Conservation (phyloP, 176 grass and related monocot species). For the Olyra latifolia region DNA sequence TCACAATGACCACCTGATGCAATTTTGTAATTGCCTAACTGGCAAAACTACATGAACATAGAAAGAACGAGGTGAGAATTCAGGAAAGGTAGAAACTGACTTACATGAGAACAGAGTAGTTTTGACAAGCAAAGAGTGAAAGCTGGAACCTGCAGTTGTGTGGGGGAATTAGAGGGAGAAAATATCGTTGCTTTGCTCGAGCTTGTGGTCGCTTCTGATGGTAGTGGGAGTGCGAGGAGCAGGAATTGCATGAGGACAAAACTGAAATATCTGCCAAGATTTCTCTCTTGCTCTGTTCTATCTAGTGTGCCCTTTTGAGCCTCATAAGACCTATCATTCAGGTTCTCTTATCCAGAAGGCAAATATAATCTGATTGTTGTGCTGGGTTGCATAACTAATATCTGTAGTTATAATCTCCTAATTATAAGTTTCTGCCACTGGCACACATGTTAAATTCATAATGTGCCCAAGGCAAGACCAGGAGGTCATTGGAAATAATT, state of each 20-base stretch:
- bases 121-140: background rate
- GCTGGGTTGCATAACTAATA: background rate
- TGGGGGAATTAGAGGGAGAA: background rate
- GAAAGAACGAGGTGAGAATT: background rate
- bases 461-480: background rate
- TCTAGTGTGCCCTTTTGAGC: constrained; percentile 11
- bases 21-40: background rate
- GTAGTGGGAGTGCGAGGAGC: background rate
- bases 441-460: background rate
- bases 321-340: constrained; percentile 9
- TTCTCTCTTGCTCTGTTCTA: constrained; percentile 11
- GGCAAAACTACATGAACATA: background rate
- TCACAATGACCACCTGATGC: background rate
- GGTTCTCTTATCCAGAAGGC: constrained; percentile 30
- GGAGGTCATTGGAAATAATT: background rate
- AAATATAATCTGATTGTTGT: background rate
- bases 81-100: background rate
- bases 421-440: background rate
- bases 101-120: constrained; percentile 29
- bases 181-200: constrained; percentile 4
- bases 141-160: background rate
- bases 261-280: background rate
- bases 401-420: background rate
- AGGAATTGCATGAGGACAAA: constrained; percentile 5
- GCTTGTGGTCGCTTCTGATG: constrained; percentile 8